Evolutionary conservation across 2,329 filamentous ascomycete genomes (phyloP), one percentile per base, ranked within the genome.

Genomic region (Trichothecium roseum): DNA sequence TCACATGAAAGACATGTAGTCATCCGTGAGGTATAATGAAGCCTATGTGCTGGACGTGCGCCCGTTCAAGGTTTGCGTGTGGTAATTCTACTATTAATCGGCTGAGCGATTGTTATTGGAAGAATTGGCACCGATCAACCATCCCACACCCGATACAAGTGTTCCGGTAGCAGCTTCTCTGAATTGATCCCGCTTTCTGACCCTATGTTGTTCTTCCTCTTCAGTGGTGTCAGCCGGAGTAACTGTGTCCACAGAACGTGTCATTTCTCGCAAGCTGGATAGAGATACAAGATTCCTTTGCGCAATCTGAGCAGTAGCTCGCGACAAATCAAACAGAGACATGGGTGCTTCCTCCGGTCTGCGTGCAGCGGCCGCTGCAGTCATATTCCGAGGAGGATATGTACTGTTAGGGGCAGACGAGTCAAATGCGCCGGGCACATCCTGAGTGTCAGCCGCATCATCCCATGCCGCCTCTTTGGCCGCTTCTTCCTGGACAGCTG

Each of bases 401-500:
- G 40, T 42, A 15, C 43, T 47, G 7, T 47, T 42, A 24, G 43
- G 41, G 5, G 37, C 37, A 10, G 57, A 52, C 3, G 52, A 46
- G 6, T 56, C 60, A 44, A 77, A 79, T 1, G 62, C 62, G 6
- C 74, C 74, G 0, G 74, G 74, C 52, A 77, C 65, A 5, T 71
- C 55, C 38, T 68, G 65, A 28, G 68, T 50, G 44, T 84, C 78
- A 1, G 70, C 79, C 13, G 69, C 68, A 10, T 75, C 69, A 48
- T 86, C 80, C 69, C 82, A 86, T 2, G 73, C 76, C n/a, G 69
- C 63, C 48, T 86, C 84, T 29, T 72, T 72, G 37, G 72, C 74
- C 4, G 73, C 72, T 47, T 89, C 83, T 24, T 77, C 70, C 34
- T 70, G 70, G 12, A 84, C 64, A 3, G 81, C 68, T 0, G 69